Conservation (phyloP, 2,329 filamentous ascomycete genomes). For the Pleomassaria siparia region DNA sequence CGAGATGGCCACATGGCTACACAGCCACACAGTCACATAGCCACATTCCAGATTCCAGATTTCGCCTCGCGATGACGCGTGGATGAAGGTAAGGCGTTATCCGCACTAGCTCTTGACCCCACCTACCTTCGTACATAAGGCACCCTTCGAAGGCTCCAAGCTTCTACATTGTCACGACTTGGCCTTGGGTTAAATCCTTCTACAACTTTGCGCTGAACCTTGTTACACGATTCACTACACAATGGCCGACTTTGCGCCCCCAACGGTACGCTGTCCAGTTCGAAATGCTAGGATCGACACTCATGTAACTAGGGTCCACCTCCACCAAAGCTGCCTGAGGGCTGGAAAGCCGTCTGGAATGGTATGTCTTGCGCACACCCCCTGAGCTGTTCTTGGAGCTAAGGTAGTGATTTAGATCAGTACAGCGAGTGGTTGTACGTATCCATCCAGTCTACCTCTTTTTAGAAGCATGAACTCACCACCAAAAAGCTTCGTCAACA, state of each 20-base stretch:
- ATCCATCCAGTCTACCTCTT: no score
- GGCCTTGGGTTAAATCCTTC: no score
- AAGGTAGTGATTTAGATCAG: constrained; percentile 54
- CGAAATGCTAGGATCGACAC: constrained; percentile 6
- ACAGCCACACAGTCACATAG: constrained; percentile 4
- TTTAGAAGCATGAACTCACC: no score
- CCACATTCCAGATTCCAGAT: no score
- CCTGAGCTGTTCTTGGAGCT: not conserved
- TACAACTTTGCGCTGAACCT: no score
- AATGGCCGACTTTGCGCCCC: constrained; percentile 42
- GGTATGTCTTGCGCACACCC: constrained; percentile 9
- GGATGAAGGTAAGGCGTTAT: not conserved
- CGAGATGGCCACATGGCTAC: no score
- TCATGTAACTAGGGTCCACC: constrained; percentile 50
- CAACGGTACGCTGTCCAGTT: constrained; percentile 26
- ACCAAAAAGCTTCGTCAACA: constrained; percentile 91
- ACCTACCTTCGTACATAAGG: not conserved
- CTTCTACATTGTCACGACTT: no score
- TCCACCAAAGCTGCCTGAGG: constrained; percentile 67
- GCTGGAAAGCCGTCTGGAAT: constrained; percentile 86
- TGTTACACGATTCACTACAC: not conserved
- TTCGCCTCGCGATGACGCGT: constrained; percentile 2
- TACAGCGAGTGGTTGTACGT: constrained; percentile 96
- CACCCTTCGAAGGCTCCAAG: not conserved
- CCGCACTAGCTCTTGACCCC: not conserved